Evolutionary conservation across 495 filamentous ascomycete species (phyloP), one percentile per base, ranked within the genome.

Genomic region (Trichodelitschia bisporula): DNA sequence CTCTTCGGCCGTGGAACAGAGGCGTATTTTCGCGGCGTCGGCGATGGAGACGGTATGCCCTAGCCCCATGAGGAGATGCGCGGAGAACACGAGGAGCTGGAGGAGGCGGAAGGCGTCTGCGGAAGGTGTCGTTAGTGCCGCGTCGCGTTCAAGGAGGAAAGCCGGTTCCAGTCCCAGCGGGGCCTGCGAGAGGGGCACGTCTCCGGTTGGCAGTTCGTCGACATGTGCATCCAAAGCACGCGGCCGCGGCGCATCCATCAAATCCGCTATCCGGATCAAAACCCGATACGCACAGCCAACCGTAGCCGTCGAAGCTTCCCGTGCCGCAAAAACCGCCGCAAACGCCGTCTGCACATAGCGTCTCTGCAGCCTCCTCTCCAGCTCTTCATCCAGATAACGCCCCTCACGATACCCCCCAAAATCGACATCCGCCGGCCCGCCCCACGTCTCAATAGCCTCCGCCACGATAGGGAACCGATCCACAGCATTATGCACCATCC

Each of bases 341-440:
- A 90, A 51, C 0, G 65, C 72, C 5, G 76, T 58, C 38, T 77
- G 74, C 3, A 66, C 71, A 45, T 84, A 91, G 32, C 61, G 57
- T 27, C 45, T 43, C 19, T 66, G 58, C 4, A 82, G 49, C 31
- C 62, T 47, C 23, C 51, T 53, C 19, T 56, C 51, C 10, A 63
- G 55, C 2, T 66, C 54, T 8, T 66, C 58, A 26, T 58, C 49
- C 4, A 70, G 31, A 42, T 59, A 58, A 23, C 29, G 17, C 1
- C 42, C 51, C 1, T 59, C 63, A n/a, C n/a, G n/a, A 49, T 70
- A 79, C 4, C 70, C 75, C 8, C 12, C 72, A 25, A 82, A 44
- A 40, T 90, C 82, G 15, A 77, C 58, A 51, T 90, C 79, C 28
- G 54, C 53, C 2, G 82, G 79, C 0, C 82, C 82, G 41, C 71